Evolutionary conservation across 208 protist species (phyloP).

Genomic region (Trypanosoma platydactyli): DNA sequence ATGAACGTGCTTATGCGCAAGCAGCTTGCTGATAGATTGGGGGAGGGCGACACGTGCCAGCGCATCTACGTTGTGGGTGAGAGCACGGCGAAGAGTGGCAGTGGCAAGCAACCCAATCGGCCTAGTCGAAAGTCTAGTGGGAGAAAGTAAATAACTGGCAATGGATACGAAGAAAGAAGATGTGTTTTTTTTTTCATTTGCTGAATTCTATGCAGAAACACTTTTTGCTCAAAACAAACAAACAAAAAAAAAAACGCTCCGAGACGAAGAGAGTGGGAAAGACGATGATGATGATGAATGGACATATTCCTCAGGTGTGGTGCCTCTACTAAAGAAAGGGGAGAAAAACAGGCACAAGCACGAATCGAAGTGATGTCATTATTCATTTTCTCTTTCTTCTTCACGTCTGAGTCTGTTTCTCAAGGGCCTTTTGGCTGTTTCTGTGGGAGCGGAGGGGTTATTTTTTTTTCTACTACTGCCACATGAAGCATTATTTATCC

Average conservation of each 20-base stretch:
- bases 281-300: too few species aligned
- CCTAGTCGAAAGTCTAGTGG: too few species aligned
- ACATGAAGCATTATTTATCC: background rate
- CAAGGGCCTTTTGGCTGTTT: conserved; percentile 1
- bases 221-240: too few species aligned
- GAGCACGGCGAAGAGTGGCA: background rate
- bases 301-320: too few species aligned
- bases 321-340: too few species aligned
- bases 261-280: too few species aligned
- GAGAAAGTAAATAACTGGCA: background rate
- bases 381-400: too few species aligned
- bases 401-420: background rate
- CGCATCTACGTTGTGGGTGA: conserved; percentile 38
- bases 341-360: too few species aligned
- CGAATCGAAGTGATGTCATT: too few species aligned
- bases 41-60: conserved; percentile 25
- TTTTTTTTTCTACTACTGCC: background rate
- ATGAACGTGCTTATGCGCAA: conserved; percentile 50
- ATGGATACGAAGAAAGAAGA: conserved; percentile 10
- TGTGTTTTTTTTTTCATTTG: background rate
- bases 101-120: background rate
- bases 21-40: conserved; percentile 38
- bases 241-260: too few species aligned
- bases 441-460: background rate
- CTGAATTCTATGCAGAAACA: background rate